phyloP scores from a whole-genome alignment of 2,329 filamentous ascomycete species.

The Huntiella abstrusa region DNA sequence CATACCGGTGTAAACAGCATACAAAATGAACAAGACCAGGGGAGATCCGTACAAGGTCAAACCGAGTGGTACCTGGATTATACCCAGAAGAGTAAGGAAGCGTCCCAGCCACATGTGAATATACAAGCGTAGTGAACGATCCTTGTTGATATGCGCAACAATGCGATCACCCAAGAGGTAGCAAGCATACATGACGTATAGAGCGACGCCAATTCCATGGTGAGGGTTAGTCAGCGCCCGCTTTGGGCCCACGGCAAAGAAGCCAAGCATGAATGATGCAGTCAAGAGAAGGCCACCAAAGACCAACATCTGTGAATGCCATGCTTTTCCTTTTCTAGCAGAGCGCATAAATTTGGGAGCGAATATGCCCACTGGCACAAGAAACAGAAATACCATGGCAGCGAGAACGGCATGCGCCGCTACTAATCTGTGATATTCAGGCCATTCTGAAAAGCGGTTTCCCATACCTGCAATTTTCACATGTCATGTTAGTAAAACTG shows the following conservation, averaged over 20 bases:
- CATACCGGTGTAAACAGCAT: conserved; percentile 55
- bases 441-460: conserved; percentile 52
- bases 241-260: conserved; percentile 55
- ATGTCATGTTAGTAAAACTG: no score
- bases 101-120: conserved; percentile 82
- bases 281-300: conserved; percentile 48
- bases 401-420: conserved; percentile 54
- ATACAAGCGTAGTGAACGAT: conserved; percentile 34
- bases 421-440: conserved; percentile 53
- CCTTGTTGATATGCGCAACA: conserved; percentile 32
- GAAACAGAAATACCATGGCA: conserved; percentile 52
- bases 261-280: conserved; percentile 55
- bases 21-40: conserved; percentile 67
- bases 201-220: conserved; percentile 64
- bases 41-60: conserved; percentile 87
- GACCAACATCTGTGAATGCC: conserved; percentile 59
- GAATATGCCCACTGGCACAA: conserved; percentile 58
- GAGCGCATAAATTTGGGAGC: conserved; percentile 52
- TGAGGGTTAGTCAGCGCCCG: conserved; percentile 64
- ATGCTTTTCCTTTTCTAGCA: conserved; percentile 40
- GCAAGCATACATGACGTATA: conserved; percentile 53
- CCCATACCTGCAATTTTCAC: conserved; percentile 44
- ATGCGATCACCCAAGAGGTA: conserved; percentile 53
- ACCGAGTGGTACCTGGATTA: conserved; percentile 74
- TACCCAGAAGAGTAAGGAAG: conserved; percentile 57